Evolutionary conservation across 495 filamentous ascomycete species (phyloP).

Genomic region (Aspergillus sparsus): DNA sequence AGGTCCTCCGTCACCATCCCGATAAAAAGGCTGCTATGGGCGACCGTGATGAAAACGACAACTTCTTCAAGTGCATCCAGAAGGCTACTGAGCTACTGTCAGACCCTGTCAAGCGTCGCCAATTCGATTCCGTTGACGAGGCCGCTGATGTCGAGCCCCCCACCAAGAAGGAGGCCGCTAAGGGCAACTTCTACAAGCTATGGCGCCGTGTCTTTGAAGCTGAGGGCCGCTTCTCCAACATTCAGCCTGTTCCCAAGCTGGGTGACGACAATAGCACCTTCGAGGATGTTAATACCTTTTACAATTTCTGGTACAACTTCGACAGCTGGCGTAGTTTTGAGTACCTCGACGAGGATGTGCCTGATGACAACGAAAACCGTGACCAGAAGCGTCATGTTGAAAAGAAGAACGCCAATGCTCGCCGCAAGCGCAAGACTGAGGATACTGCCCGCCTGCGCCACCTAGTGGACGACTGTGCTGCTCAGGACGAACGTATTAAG

Average conservation of each 20-base stretch:
- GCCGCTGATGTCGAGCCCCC: slow-evolving; percentile 88
- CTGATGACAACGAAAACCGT: slow-evolving; percentile 97
- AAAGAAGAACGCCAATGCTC: slow-evolving; percentile 95
- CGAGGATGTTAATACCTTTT: slow-evolving; percentile 90
- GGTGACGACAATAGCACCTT: slow-evolving; percentile 82
- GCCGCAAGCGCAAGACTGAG: slow-evolving; percentile 99
- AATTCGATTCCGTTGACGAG: slow-evolving; percentile 96
- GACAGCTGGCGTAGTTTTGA: slow-evolving; percentile 98
- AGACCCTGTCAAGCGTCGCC: slow-evolving; percentile 88
- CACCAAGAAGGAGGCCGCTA: slow-evolving; percentile 79
- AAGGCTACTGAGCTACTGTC: slow-evolving; percentile 92
- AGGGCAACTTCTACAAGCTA: slow-evolving; percentile 91
- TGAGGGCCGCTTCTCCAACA: slow-evolving; percentile 89
- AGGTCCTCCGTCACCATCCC: slow-evolving; percentile 97
- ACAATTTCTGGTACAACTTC: slow-evolving; percentile 99
- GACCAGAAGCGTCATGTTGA: slow-evolving; percentile 98
- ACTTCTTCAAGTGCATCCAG: slow-evolving; percentile 99
- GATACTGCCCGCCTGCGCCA: slow-evolving; percentile 87
- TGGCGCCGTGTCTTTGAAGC: slow-evolving; percentile 85
- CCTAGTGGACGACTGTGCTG: slow-evolving; percentile 80
- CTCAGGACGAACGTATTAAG: slow-evolving; percentile 92
- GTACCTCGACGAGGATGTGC: slow-evolving; percentile 97
- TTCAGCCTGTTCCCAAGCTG: slow-evolving; percentile 79
- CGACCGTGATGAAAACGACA: slow-evolving; percentile 86
- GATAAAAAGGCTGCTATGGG: slow-evolving; percentile 92